Base-by-base conservation (phyloP, 371 early-diverging fungal species). In the Mortierella sp. region DNA sequence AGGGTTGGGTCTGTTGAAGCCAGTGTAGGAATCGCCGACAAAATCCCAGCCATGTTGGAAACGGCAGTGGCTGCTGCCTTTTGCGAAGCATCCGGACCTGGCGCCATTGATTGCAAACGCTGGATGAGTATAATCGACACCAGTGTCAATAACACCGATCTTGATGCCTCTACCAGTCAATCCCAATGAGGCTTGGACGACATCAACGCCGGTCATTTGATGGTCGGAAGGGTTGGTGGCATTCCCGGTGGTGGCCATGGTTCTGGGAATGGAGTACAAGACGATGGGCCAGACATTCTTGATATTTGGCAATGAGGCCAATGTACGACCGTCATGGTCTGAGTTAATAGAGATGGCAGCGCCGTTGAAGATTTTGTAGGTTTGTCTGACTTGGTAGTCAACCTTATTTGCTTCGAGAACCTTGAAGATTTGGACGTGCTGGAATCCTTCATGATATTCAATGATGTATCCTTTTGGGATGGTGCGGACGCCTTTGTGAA, bases 121-220 rank as follows among this genome's bases (percentile, higher is more conserved):
- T 2, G 88, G 88, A 72, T 89, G 90, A 43, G 63, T 75, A 66
- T 86, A 90, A 76, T 89, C 87, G 38, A 89, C 83, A 83, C 94
- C 94, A 4, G 92, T 84, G 66, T 93, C 94, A 43, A 94, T 84
- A 50, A 94, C 81, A 58, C 92, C 93, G 62, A 94, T 91, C 67
- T 88, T 88, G 78, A 93, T 75, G 15, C 92, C 91, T 47, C 83
- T 85, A 41, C 94, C 94, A 28, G 86, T 88, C 50, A 86, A 40
- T 2, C 88, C 87, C 22, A 84, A 70, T 32, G 87, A 74, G 3
- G 76, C 16, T 45, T 88, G 88, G 10, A 88, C 87, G 16, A 72
- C 53, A 65, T 86, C 83, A 4, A 92, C 90, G 40, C 93, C 93
- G 5, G 94, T 89, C 86, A 90, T 85, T 21, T 73, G 70, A 73